These are phyloP conservation scores for Solanum paucissectum DNA, from an alignment of 257 asterid species.

Conservation along the genomic window DNA sequence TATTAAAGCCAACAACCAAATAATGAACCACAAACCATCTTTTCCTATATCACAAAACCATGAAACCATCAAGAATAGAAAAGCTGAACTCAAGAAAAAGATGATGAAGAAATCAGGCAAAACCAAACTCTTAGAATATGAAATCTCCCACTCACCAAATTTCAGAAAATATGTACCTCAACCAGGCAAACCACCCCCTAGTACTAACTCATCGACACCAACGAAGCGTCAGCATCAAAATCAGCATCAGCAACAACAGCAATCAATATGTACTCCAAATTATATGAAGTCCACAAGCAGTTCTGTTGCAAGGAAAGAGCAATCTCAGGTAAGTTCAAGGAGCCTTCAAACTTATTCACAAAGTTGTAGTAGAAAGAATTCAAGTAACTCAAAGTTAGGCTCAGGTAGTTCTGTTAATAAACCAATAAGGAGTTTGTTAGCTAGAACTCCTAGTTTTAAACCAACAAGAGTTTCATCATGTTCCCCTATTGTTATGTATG, in stretches of 20 bases:
- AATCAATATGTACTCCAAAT: constrained; percentile 32
- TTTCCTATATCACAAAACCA: constrained; percentile 16
- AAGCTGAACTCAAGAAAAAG: constrained; percentile 49
- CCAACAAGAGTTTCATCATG: constrained; percentile 26
- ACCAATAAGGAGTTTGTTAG: constrained; percentile 12
- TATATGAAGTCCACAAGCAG: constrained; percentile 89
- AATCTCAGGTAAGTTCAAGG: constrained; percentile 30
- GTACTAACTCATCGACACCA: constrained; percentile 5
- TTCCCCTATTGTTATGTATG: constrained; percentile 27
- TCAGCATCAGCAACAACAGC: not conserved
- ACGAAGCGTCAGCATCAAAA: not conserved
- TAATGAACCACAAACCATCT: constrained; percentile 22
- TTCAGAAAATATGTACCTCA: constrained; percentile 13
- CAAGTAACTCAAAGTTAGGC: constrained; percentile 7
- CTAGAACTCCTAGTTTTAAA: constrained; percentile 49
- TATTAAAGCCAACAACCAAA: constrained; percentile 14
- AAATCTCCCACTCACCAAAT: constrained; percentile 2
- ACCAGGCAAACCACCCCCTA: constrained; percentile 21
- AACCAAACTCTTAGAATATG: constrained; percentile 18
- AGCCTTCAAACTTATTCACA: constrained; percentile 18
- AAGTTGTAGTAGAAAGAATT: constrained; percentile 10
- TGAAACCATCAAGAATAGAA: constrained; percentile 29
- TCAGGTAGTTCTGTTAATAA: constrained; percentile 11
- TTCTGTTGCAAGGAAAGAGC: constrained; percentile 69
- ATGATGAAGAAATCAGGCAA: constrained; percentile 82